These are phyloP conservation scores for Cucurbita moschata DNA, from an alignment of 306 rosid species.

Conservation along the genomic window DNA sequence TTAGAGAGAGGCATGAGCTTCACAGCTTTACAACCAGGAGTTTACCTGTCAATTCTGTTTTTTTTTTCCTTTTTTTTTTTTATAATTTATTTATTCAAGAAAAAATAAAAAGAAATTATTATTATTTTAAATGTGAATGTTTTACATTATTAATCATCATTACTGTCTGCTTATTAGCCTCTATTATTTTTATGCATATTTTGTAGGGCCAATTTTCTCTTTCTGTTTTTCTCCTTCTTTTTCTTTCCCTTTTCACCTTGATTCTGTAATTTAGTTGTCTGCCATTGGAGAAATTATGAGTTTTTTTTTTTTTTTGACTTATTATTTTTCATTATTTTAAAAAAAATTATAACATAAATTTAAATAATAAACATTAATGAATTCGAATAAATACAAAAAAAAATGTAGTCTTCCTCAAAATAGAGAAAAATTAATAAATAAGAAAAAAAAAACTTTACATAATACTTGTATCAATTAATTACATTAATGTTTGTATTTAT, in stretches of 20 bases:
- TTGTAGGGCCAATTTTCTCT: background rate
- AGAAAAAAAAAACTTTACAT: too few relatives aligned
- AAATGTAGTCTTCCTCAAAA: too few relatives aligned
- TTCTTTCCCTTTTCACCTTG: background rate
- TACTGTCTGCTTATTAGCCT: conserved; percentile 1
- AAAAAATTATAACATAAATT: too few relatives aligned
- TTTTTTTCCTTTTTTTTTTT: background rate
- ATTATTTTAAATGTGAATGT: background rate
- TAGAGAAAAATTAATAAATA: too few relatives aligned
- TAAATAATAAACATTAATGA: too few relatives aligned
- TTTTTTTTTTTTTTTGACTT: background rate
- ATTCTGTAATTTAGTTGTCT: background rate
- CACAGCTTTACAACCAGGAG: conserved; percentile 3
- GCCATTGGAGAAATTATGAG: background rate
- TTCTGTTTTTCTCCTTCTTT: background rate
- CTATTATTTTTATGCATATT: background rate
- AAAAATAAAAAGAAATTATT: background rate
- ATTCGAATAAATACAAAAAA: too few relatives aligned
- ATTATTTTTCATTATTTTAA: too few relatives aligned
- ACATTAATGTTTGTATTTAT: too few relatives aligned
- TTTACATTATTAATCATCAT: background rate
- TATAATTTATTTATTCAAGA: background rate
- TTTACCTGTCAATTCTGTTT: conserved; percentile 6
- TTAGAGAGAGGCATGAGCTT: background rate
- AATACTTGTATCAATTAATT: too few relatives aligned